A percentile compares a stretch with the other conserved stretches of the same genome.
Conservation (phyloP, 2,329 filamentous ascomycete species). For the Daldinia sp. region DNA sequence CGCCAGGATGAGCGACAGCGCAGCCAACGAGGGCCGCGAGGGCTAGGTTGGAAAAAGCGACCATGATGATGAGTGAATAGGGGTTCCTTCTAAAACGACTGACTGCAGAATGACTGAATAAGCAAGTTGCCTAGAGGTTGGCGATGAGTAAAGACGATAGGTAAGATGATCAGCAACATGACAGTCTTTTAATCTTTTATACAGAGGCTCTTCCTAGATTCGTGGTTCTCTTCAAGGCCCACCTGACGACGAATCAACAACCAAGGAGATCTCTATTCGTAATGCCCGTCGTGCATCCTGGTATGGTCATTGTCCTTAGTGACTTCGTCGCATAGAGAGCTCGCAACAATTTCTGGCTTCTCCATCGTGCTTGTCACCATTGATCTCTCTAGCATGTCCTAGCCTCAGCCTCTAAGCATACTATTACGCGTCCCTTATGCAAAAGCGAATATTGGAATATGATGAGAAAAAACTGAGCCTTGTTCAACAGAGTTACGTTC, state of each 20-base stretch:
- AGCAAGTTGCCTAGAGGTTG: background rate
- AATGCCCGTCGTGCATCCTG: slow-evolving; percentile 23
- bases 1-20: slow-evolving; percentile 46
- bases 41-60: slow-evolving; percentile 37
- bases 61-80: slow-evolving; percentile 32
- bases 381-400: background rate
- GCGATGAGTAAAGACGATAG: background rate
- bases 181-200: background rate
- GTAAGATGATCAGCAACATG: background rate
- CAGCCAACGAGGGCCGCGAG: slow-evolving; percentile 40
- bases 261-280: slow-evolving; percentile 19
- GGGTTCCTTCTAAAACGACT: background rate
- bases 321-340: background rate
- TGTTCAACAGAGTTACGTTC: slow-evolving; percentile 2
- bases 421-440: slow-evolving; percentile 32
- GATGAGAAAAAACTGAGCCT: slow-evolving; percentile 21
- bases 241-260: background rate
- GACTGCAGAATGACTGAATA: background rate
- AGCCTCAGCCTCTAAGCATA: slow-evolving; percentile 7
- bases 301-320: background rate
- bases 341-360: background rate
- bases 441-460: slow-evolving; percentile 23
- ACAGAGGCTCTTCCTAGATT: background rate
- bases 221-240: background rate
- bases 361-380: background rate